Base-by-base conservation (phyloP, 2,329 filamentous ascomycete genomes). In the Xylariaceae sp. region DNA sequence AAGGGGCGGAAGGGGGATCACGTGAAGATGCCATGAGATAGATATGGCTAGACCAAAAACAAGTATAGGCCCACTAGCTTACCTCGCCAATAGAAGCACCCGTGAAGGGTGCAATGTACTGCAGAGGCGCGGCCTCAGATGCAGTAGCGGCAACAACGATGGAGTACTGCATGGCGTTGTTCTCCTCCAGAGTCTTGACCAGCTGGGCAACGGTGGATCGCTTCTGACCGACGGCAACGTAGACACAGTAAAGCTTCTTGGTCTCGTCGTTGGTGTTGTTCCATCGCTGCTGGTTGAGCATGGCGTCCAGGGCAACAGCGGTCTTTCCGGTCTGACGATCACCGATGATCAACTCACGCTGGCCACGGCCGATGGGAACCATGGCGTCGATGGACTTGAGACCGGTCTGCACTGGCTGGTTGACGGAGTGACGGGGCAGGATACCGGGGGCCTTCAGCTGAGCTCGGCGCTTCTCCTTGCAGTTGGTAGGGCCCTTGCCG, bases 281-380 rank as follows among this genome's bases (percentile, higher is more conserved):
- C 90, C 90, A 96, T 61, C 90, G 79, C 80, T 92, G 93, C 78
- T 98, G 92, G 83, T 98, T 98, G 45, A 98, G 82, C 55, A 98
- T 96, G 66, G 90, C 80, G 65, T 98, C 92, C 45, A 98, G 86
- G 59, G 83, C 90, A 63, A 98, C 90, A 58, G 92, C 92, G 62
- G 92, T 98, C 84, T 98, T 98, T 70, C 92, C 92, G 57, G 92
- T 98, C 74, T 98, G 92, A 88, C 92, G 92, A 66, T 98, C 92
- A 76, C 92, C 92, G 69, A 98, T 98, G 68, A 98, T 96, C 79
- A 98, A 75, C 77, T 98, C 92, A 90, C 92, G 92, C 79, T 98
- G 92, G 62, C 92, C 92, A 90, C 92, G 92, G 65, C 92, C 92
- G 58, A 98, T 95, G 58, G 92, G 92, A 56, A 98, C 92, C 92